Base-by-base conservation (phyloP, 2,329 filamentous ascomycete genomes). In the Monilinia fructicola region DNA sequence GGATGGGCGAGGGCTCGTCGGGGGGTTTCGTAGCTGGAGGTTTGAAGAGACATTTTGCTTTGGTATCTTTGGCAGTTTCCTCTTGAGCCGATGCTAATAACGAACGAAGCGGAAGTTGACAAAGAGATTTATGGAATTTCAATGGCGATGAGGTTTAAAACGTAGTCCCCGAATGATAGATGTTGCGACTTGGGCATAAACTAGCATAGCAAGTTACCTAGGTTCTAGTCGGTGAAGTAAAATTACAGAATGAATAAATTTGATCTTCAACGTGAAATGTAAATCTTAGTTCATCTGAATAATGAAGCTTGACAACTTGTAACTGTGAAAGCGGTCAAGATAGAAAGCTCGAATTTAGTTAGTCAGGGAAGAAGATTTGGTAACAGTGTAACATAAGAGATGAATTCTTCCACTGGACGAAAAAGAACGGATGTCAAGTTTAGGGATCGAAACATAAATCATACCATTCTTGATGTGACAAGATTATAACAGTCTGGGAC, bases 41-140 rank as follows among this genome's bases (percentile, higher is more conserved):
- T 53, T 59, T 65, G 46, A 26, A 65, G 64, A 52, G 64, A 65
- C 64, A 65, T 65, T 12, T 31, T 59, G 28, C 9, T 23, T 46
- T 50, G 16, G 18, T 23, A 38, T 12, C 1, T 10, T 3, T 14
- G 11, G 11, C 4, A 4, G 40, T 42, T 46, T 38, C 21, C 48
- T 12, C 23, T 35, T 50, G 58, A 14, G 16, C 28, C 38, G 14
- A 12, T 50, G 28, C 10, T 14, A 14, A 40, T 40, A 14, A 40
- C 38, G 38, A 40, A 16, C 16, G 2, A 21, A 11, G 12, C 23
- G 18, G 28, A 26, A n/a, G 4, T 5, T 26, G 12, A 35, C 26
- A 2, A 46, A 10, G 28, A 48, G 2, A 14, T 21, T 60, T 5
- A 12, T 38, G 18, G 12, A 18, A 35, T 31, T 31, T 35, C 11